These are phyloP conservation scores for Tylopilus subfusipes DNA, from an alignment of 768 basidiomycete species.

Conservation along the genomic window DNA sequence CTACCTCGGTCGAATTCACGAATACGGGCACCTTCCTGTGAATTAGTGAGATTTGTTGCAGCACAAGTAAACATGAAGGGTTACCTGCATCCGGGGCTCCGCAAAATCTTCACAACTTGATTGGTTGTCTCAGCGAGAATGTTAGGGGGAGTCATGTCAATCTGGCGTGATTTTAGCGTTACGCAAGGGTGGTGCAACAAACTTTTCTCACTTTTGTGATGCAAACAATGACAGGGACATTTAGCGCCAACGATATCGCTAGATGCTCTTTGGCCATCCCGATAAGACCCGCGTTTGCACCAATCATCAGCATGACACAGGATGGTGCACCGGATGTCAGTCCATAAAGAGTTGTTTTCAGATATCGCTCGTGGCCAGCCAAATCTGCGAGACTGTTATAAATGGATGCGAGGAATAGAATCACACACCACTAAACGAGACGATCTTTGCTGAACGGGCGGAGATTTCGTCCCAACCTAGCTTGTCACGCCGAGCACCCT, in stretches of 20 bases:
- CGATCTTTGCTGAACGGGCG: slow-evolving; percentile 81
- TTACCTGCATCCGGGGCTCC: slow-evolving; percentile 88
- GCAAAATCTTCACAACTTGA: slow-evolving; percentile 89
- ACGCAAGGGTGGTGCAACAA: background rate
- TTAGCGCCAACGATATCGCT: slow-evolving; percentile 89
- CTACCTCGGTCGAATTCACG: slow-evolving; percentile 76
- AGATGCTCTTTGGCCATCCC: slow-evolving; percentile 96
- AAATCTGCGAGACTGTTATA: slow-evolving; percentile 56
- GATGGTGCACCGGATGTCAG: slow-evolving; percentile 92
- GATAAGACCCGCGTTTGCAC: slow-evolving; percentile 89
- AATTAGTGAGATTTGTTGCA: background rate
- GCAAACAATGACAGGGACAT: slow-evolving; percentile 89
- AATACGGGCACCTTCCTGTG: slow-evolving; percentile 77
- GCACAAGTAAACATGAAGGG: slow-evolving; percentile 14
- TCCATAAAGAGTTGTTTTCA: slow-evolving; percentile 93
- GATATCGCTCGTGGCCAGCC: slow-evolving; percentile 91
- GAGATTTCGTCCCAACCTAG: slow-evolving; percentile 97
- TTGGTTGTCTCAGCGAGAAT: slow-evolving; percentile 88
- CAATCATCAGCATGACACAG: slow-evolving; percentile 90
- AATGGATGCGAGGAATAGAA: background rate
- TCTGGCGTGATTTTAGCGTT: slow-evolving; percentile 35
- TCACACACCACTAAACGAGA: slow-evolving; percentile 79
- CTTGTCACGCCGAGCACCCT: slow-evolving; percentile 75
- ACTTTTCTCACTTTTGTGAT: slow-evolving; percentile 74
- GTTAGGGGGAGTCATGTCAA: slow-evolving; percentile 96